Evolutionary conservation across 2,329 filamentous ascomycete genomes (phyloP).

Genomic region (Diplodia scrobiculata): DNA sequence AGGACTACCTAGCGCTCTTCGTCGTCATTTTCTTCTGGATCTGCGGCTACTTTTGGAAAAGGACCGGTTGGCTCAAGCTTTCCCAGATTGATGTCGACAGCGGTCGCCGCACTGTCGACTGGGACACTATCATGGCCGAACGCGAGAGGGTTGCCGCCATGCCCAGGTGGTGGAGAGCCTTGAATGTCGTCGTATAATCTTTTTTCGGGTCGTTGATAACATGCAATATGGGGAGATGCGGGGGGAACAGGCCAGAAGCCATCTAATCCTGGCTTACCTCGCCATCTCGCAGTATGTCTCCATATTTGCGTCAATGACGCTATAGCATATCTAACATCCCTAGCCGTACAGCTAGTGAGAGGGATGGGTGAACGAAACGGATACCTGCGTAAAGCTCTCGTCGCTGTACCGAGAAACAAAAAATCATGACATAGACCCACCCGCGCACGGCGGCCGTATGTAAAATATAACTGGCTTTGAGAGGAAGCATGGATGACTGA

Average conservation of each 20-base stretch:
- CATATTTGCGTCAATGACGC: too few species aligned
- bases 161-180: constrained; percentile 54
- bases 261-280: too few species aligned
- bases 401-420: neutral
- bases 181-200: constrained; percentile 37
- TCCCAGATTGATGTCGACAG: constrained; percentile 68
- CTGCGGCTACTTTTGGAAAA: constrained; percentile 65
- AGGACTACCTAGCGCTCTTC: constrained; percentile 51
- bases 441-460: too few species aligned
- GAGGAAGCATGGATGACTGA: too few species aligned
- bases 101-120: constrained; percentile 66
- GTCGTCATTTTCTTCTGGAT: constrained; percentile 52
- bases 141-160: constrained; percentile 54
- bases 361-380: too few species aligned
- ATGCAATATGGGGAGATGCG: neutral
- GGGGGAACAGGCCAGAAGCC: too few species aligned
- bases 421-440: neutral
- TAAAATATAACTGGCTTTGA: too few species aligned
- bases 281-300: neutral
- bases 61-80: constrained; percentile 59
- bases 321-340: too few species aligned
- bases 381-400: neutral
- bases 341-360: too few species aligned
- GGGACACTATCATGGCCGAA: constrained; percentile 63
- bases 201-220: neutral